These are phyloP conservation scores for Solanum aculeatissimum DNA, from an alignment of 305 asterid species.

Conservation along the genomic window DNA sequence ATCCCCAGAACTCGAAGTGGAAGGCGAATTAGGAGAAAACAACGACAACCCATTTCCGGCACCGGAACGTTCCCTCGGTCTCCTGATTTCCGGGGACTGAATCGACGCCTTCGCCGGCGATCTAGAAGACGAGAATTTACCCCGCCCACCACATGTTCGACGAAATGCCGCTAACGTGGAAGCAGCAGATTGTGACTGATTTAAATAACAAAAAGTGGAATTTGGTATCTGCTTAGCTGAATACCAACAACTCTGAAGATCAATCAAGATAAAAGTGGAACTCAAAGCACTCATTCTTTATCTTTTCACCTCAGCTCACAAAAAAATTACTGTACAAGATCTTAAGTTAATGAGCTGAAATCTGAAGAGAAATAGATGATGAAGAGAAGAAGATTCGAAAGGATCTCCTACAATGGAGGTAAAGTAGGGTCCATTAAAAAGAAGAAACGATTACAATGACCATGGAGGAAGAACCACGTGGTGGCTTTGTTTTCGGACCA, in stretches of 20 bases:
- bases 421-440: slow-evolving; percentile 23
- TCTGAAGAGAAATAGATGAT: background rate
- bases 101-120: slow-evolving; percentile 20
- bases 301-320: background rate
- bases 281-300: slow-evolving; percentile 55
- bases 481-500: slow-evolving; percentile 31
- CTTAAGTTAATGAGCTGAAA: background rate
- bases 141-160: slow-evolving; percentile 45
- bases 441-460: slow-evolving; percentile 14
- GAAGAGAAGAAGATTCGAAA: slow-evolving; percentile 31
- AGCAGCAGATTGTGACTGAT: slow-evolving; percentile 2
- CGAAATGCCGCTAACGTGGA: slow-evolving; percentile 51
- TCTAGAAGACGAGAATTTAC: slow-evolving; percentile 38
- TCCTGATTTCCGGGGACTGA: slow-evolving; percentile 54
- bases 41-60: slow-evolving; percentile 41
- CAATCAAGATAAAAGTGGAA: slow-evolving; percentile 59
- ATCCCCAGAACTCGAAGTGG: slow-evolving; percentile 44
- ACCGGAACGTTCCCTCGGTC: slow-evolving; percentile 47
- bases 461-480: slow-evolving; percentile 36
- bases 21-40: slow-evolving; percentile 27
- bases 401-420: slow-evolving; percentile 48
- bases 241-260: slow-evolving; percentile 54
- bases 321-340: background rate
- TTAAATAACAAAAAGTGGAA: slow-evolving; percentile 43
- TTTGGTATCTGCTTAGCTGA: slow-evolving; percentile 53